These are phyloP conservation scores for Tephrocybe sp. DNA, from an alignment of 768 basidiomycete species.

Conservation along the genomic window DNA sequence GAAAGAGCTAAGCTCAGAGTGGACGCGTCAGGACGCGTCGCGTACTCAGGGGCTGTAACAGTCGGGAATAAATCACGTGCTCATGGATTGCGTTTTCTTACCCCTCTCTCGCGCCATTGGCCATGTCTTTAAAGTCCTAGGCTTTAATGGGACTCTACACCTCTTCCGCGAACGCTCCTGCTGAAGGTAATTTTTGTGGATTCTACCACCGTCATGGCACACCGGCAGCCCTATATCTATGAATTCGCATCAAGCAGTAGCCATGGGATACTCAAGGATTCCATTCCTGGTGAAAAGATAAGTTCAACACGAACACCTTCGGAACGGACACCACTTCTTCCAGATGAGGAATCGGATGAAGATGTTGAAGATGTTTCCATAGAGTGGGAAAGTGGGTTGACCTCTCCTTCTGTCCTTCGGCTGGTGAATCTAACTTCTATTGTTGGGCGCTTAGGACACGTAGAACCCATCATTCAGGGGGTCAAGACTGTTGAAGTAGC, in stretches of 20 bases:
- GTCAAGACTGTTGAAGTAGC: too few relatives aligned
- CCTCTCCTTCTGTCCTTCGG: too few relatives aligned
- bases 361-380: neutral
- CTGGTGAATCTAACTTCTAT: too few relatives aligned
- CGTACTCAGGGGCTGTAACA: too few relatives aligned
- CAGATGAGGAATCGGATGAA: neutral
- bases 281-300: neutral
- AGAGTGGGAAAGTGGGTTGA: neutral
- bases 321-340: neutral
- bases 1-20: too few relatives aligned
- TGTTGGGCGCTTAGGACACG: too few relatives aligned
- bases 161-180: too few relatives aligned
- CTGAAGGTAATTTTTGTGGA: neutral
- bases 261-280: neutral
- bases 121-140: neutral
- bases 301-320: neutral
- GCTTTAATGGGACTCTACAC: too few relatives aligned
- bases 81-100: slow-evolving; percentile 2
- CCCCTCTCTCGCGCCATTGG: neutral
- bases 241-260: neutral
- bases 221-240: neutral
- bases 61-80: slow-evolving; percentile 1
- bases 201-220: neutral
- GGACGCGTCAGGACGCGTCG: too few relatives aligned
- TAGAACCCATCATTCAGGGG: too few relatives aligned